Evolutionary conservation across 352 stramenopile genomes (phyloP), one percentile per base, ranked within the genome.

Genomic region (Globisporangium cylindrosporum): DNA sequence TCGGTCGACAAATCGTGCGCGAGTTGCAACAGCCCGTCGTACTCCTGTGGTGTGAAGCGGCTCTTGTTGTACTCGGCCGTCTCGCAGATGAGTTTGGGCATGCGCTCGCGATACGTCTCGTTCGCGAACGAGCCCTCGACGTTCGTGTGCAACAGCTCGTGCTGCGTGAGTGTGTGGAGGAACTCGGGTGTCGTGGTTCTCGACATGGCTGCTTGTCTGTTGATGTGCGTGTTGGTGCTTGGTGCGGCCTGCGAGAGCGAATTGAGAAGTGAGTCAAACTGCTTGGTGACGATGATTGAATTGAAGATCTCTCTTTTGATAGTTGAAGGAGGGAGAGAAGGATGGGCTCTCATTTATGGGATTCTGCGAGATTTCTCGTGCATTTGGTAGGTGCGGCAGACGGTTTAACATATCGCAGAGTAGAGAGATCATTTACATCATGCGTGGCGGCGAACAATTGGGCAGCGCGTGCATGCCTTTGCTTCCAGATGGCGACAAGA

Each of bases 41-140:
- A 66, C 57, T 90, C 74, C 22, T 78, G 64, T 0, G 62, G 25
- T 0, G 74, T 74, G 27, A 93, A 79, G 7, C 67, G 76, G 22
- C 73, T 32, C 25, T 67, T 64, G 66, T 92, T 92, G 68, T 77
- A 76, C 22, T 63, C 58, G 14, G 77, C 82, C 4, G 86, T 84
- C 61, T 92, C 84, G 46, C 69, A 74, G 4, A 92, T 71, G 18
- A 92, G 77, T 61, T 74, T 70, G 4, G 84, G 84, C 41, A 92
- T 70, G 59, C 84, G 79, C 36, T 81, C 74, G 29, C 74, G 74
- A 74, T 82, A 90, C 59, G 82, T 89, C 53, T 90, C 79, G 58
- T 90, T 79, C n/a, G 84, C 75, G 59, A 92, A 91, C 15, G 82
- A 84, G 66, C 80, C 82, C 6, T 73, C 62, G 53, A 82, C 76